Conservation (phyloP, 108 stramenopile genomes). For the Nannochloropsis granulata region DNA sequence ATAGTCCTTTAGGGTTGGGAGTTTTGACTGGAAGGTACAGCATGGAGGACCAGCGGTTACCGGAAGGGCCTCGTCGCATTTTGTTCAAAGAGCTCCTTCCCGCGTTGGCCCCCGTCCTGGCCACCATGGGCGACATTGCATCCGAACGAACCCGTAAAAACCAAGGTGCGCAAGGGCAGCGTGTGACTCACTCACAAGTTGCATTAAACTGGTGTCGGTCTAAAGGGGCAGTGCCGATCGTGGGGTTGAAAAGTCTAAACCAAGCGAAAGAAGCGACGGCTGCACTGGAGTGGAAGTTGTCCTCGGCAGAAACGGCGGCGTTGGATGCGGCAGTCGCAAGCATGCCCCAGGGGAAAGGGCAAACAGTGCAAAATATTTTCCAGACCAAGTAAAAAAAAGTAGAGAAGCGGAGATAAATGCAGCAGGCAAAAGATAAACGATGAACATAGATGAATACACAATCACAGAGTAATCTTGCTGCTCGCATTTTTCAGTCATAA, state of each 20-base stretch:
- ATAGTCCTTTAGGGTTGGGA: slow-evolving; percentile 31
- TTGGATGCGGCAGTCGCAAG: slow-evolving; percentile 13
- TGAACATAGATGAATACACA: no score
- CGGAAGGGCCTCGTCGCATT: not conserved
- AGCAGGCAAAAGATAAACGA: no score
- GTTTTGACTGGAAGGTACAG: slow-evolving; percentile 31
- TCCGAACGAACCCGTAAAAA: not conserved
- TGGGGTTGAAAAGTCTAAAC: slow-evolving; percentile 21
- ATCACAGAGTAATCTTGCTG: no score
- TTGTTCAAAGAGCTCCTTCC: slow-evolving; percentile 33
- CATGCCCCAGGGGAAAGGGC: not conserved
- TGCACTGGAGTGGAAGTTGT: slow-evolving; percentile 30
- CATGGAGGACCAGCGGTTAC: not conserved
- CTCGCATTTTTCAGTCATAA: no score
- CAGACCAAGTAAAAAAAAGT: not conserved
- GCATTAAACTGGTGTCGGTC: slow-evolving; percentile 28
- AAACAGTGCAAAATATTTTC: slow-evolving; percentile 25
- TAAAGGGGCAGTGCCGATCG: slow-evolving; percentile 31
- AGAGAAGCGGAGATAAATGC: no score
- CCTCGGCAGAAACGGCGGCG: slow-evolving; percentile 19
- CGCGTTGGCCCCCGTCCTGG: slow-evolving; percentile 17
- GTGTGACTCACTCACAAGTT: slow-evolving; percentile 27
- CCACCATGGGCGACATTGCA: slow-evolving; percentile 13
- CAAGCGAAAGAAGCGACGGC: slow-evolving; percentile 31
- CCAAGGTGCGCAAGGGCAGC: not conserved